Conservation (phyloP, 306 rosid genomes). For the Sophora flavescens region DNA sequence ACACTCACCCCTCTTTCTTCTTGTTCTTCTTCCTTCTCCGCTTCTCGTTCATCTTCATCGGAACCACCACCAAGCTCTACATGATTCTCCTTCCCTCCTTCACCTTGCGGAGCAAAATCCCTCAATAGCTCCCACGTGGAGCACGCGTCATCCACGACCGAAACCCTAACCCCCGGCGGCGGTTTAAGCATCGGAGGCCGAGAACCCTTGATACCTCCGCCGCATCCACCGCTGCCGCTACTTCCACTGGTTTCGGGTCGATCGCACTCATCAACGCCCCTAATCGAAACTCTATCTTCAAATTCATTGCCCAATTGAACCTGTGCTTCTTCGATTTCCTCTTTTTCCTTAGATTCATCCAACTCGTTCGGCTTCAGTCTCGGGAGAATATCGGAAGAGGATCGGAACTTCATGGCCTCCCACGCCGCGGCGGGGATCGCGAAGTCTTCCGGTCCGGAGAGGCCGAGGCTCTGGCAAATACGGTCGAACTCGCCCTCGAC, state of each 20-base stretch:
- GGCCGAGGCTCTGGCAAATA: constrained; percentile 65
- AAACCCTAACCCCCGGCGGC: constrained; percentile 66
- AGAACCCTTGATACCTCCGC: constrained; percentile 67
- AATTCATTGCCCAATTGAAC: constrained; percentile 43
- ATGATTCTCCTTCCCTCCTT: constrained; percentile 13
- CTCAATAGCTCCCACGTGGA: constrained; percentile 81
- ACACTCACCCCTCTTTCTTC: not conserved
- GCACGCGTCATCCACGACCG: constrained; percentile 49
- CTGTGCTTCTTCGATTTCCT: constrained; percentile 25
- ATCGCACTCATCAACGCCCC: constrained; percentile 42
- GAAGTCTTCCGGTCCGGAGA: constrained; percentile 83
- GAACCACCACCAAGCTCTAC: constrained; percentile 39
- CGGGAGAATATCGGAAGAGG: constrained; percentile 73
- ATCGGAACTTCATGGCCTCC: constrained; percentile 70
- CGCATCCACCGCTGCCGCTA: constrained; percentile 34
- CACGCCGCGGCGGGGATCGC: constrained; percentile 69
- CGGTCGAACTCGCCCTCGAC: constrained; percentile 72
- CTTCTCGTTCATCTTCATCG: constrained; percentile 32
- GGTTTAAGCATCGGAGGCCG: constrained; percentile 83
- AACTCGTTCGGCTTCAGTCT: constrained; percentile 40
- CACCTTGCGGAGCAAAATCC: constrained; percentile 63
- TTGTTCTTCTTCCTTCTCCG: constrained; percentile 26
- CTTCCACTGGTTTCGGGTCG: constrained; percentile 50
- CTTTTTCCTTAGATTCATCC: constrained; percentile 45
- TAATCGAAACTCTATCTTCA: constrained; percentile 45